Evolutionary conservation across 495 filamentous ascomycete genomes (phyloP).

Genomic region (Aspergillus sclerotiicarbonarius): DNA sequence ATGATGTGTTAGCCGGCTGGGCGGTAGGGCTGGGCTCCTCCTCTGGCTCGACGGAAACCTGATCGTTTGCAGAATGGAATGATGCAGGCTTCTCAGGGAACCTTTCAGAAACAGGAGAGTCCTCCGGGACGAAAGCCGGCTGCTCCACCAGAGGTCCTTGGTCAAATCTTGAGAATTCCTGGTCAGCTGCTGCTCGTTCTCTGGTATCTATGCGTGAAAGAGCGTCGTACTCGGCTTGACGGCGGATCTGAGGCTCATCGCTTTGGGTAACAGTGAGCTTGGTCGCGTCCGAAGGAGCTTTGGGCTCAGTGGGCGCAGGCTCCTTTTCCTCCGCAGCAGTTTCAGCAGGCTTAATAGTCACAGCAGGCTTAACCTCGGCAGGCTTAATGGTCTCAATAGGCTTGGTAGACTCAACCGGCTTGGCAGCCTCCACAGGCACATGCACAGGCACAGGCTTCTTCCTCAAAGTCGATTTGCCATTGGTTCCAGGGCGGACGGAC

Average conservation of each 20-base stretch:
- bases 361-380: constrained; percentile 19
- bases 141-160: constrained; percentile 86
- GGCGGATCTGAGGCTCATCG: constrained; percentile 50
- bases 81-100: constrained; percentile 21
- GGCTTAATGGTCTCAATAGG: constrained; percentile 7
- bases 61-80: constrained; percentile 8
- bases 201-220: constrained; percentile 61
- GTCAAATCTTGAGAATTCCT: constrained; percentile 80
- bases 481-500: constrained; percentile 21
- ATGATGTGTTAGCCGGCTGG: constrained; percentile 27
- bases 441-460: constrained; percentile 37
- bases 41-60: background rate
- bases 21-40: constrained; percentile 14
- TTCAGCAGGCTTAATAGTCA: background rate
- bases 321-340: constrained; percentile 11
- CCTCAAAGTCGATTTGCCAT: constrained; percentile 26
- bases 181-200: constrained; percentile 63
- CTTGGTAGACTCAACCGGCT: constrained; percentile 19
- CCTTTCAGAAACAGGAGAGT: constrained; percentile 42
- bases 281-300: constrained; percentile 15
- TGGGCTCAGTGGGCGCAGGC: constrained; percentile 14
- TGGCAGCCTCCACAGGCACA: constrained; percentile 21
- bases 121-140: constrained; percentile 77
- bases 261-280: constrained; percentile 15
- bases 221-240: constrained; percentile 47